phyloP scores from a whole-genome alignment of 2,329 filamentous ascomycete species.

The Penicillium janthinellum region DNA sequence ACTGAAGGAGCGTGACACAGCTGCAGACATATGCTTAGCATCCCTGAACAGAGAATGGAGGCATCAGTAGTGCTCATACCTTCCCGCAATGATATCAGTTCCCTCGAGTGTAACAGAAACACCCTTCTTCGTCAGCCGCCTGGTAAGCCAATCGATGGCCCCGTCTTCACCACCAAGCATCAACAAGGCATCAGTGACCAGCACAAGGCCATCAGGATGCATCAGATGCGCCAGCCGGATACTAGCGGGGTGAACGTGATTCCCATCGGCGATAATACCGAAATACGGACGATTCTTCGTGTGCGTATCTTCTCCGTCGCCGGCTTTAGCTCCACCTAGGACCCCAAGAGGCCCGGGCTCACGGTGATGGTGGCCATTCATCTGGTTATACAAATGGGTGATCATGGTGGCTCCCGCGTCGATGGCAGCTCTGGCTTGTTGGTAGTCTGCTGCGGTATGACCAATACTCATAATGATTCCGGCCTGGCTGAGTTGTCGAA shows the following conservation, averaged over 20 bases:
- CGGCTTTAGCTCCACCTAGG: neutral
- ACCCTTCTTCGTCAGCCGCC: constrained; percentile 16
- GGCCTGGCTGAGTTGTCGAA: constrained; percentile 7
- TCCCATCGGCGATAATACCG: constrained; percentile 20
- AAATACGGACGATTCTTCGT: constrained; percentile 15
- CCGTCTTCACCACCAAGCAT: constrained; percentile 20
- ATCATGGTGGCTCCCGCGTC: constrained; percentile 14
- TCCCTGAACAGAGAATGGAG: neutral
- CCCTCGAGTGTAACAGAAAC: constrained; percentile 12
- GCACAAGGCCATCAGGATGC: constrained; percentile 15
- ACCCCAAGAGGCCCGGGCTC: constrained; percentile 16
- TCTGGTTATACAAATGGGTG: constrained; percentile 20
- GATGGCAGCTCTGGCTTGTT: constrained; percentile 7
- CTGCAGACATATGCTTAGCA: neutral
- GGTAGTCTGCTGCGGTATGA: constrained; percentile 16
- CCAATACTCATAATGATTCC: constrained; percentile 18
- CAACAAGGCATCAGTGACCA: constrained; percentile 22
- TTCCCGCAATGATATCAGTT: constrained; percentile 23
- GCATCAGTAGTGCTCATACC: constrained; percentile 39
- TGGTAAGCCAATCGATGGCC: constrained; percentile 15
- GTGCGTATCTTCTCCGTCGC: neutral
- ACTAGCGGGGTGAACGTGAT: constrained; percentile 18
- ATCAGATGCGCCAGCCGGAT: constrained; percentile 12
- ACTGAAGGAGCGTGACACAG: constrained; percentile 68
- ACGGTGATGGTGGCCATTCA: constrained; percentile 19